These are phyloP conservation scores for Populus alba DNA, from an alignment of 345 rosid genomes.

Conservation along the genomic window DNA sequence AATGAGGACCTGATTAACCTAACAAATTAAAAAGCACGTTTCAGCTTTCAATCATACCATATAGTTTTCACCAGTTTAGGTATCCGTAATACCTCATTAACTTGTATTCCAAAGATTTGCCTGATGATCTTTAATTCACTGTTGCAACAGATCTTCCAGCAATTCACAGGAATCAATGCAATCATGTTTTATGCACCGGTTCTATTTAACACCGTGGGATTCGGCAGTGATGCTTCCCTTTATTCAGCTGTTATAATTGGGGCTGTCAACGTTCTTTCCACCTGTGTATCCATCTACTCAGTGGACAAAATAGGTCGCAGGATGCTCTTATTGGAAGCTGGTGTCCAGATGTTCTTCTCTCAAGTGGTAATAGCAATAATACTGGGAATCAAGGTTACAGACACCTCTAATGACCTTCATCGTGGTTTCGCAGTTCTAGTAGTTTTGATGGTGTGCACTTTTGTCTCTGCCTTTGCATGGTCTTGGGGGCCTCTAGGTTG, in stretches of 20 bases:
- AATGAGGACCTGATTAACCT: background rate
- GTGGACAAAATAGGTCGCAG: conserved; percentile 91
- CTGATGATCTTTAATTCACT: background rate
- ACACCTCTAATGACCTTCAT: conserved; percentile 48
- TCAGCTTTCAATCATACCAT: background rate
- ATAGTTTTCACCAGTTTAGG: background rate
- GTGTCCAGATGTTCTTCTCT: conserved; percentile 86
- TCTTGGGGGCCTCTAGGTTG: conserved; percentile 99
- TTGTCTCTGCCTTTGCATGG: conserved; percentile 88
- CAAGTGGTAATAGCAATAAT: conserved; percentile 68
- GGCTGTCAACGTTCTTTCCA: conserved; percentile 84
- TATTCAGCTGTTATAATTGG: conserved; percentile 93
- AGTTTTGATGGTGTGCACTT: conserved; percentile 76
- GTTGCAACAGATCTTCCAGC: conserved; percentile 73
- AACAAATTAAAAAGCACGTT: background rate
- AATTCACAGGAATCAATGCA: conserved; percentile 88
- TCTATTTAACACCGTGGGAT: conserved; percentile 72
- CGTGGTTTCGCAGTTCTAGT: conserved; percentile 53
- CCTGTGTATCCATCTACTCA: conserved; percentile 72
- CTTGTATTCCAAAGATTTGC: background rate
- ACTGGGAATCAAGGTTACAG: conserved; percentile 73
- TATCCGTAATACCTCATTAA: background rate
- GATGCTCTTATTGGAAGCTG: conserved; percentile 75
- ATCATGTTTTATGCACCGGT: conserved; percentile 98
- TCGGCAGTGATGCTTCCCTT: conserved; percentile 73